Evolutionary conservation across 495 filamentous ascomycete genomes (phyloP).

Genomic region (Aspergillus indologenus): DNA sequence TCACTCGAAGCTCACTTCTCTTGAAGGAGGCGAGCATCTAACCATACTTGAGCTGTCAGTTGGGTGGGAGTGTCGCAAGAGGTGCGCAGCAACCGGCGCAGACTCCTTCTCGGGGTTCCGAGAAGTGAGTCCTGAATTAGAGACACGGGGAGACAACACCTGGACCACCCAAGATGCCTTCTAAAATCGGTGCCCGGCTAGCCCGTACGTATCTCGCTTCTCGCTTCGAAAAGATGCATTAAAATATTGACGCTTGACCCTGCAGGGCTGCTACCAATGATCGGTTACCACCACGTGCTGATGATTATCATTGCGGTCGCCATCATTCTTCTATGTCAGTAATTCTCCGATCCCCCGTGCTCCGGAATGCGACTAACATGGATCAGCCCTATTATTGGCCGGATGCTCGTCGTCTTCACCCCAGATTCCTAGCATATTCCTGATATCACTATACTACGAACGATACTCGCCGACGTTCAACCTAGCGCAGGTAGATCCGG

Average conservation of each 20-base stretch:
- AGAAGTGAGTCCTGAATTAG: constrained; percentile 40
- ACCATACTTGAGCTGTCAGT: background rate
- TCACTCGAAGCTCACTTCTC: background rate
- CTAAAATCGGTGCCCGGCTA: constrained; percentile 26
- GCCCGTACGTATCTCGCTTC: constrained; percentile 29
- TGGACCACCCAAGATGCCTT: constrained; percentile 29
- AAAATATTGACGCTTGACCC: constrained; percentile 11
- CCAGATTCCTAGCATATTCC: constrained; percentile 64
- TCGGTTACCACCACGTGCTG: constrained; percentile 97
- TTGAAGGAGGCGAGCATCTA: background rate
- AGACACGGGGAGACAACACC: constrained; percentile 16
- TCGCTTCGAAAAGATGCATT: background rate
- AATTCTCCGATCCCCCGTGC: background rate
- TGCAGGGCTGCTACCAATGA: constrained; percentile 83
- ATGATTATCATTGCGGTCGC: constrained; percentile 95
- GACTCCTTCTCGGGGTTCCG: constrained; percentile 50
- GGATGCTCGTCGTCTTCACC: constrained; percentile 70
- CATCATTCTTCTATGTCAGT: constrained; percentile 93
- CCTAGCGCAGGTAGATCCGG: constrained; percentile 78
- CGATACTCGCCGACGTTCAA: constrained; percentile 59
- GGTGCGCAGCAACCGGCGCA: constrained; percentile 1
- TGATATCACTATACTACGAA: constrained; percentile 68
- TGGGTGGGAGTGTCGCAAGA: background rate
- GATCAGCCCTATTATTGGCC: constrained; percentile 59
- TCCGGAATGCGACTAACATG: constrained; percentile 26